Evolutionary conservation across 2,329 filamentous ascomycete species (phyloP).

Genomic region (Teratosphaeriaceae sp.): DNA sequence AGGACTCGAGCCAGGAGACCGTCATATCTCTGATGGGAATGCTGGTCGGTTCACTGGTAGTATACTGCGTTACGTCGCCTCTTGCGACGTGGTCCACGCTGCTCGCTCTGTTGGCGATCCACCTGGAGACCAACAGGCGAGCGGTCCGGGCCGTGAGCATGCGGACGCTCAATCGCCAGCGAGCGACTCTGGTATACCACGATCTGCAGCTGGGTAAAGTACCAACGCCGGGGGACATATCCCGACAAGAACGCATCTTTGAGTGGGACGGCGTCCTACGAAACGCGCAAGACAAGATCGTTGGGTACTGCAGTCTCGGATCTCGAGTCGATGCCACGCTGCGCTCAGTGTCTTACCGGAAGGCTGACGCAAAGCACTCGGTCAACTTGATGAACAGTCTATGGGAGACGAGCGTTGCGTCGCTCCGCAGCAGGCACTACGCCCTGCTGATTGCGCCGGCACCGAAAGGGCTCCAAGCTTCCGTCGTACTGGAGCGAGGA

Average conservation of each 20-base stretch:
- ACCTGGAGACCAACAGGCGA: constrained; percentile 78
- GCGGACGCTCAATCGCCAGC: constrained; percentile 76
- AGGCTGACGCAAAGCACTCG: no score
- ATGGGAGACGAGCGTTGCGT: background rate
- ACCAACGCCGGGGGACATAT: constrained; percentile 59
- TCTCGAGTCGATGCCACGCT: constrained; percentile 13
- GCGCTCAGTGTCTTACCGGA: no score
- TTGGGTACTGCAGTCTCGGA: constrained; percentile 53
- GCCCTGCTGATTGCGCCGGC: no score
- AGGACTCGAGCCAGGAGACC: constrained; percentile 94
- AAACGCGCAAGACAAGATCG: constrained; percentile 36
- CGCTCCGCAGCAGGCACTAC: background rate
- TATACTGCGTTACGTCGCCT: constrained; percentile 66
- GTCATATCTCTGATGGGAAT: constrained; percentile 85
- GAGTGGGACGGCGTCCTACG: constrained; percentile 61
- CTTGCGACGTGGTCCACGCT: constrained; percentile 68
- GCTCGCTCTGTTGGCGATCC: constrained; percentile 63
- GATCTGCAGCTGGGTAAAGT: constrained; percentile 42
- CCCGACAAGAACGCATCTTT: constrained; percentile 52
- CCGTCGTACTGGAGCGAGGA: background rate
- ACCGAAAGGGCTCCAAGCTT: background rate
- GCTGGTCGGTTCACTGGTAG: constrained; percentile 74
- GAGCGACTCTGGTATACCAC: constrained; percentile 70
- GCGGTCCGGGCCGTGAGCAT: constrained; percentile 81
- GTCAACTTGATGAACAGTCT: no score